Base-by-base conservation (phyloP, 2,329 filamentous ascomycete genomes). In the Aspergillus fijiensis region DNA sequence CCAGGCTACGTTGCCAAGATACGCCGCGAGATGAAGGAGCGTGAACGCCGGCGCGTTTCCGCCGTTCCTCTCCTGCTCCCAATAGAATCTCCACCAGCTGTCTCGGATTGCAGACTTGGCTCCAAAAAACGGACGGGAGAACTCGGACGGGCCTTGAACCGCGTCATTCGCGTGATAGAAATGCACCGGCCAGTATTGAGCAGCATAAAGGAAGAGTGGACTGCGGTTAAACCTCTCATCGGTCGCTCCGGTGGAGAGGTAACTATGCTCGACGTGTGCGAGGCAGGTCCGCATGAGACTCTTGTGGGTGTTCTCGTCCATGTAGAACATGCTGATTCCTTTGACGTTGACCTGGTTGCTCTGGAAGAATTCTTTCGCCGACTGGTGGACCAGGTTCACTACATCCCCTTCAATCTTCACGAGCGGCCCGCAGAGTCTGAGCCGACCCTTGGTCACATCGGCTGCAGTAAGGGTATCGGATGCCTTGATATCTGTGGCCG, bases 81-180 rank as follows among this genome's bases (percentile, higher is more conserved):
- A 69, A 53, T 68, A 68, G 59, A 66, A 55, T 59, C 58, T 65
- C 67, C 65, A 69, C 67, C 67, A 69, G 55, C 66, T 53, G 12
- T 64, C 64, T 51, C 67, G 65, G 29, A 67, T 60, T 19, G 55
- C 57, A 60, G 66, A 68, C 16, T 66, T 53, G n/a, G 29, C 62
- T 59, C 47, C 23, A 52, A 69, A 69, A 63, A 69, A 69, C 31
- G 52, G 66, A 60, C 65, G 57, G 59, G 64, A 68, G 51, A 67
- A 70, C 45, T 68, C 67, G 25, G 60, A 60, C 47, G 29, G 52
- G 25, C 49, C 53, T 58, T 66, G 1, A 52, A 64, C 55, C 5
- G 64, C 64, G 55, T 69, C 59, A 7, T 62, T 62, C 54, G 68
- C 65, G 39, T 42, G 66, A 42, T 42, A n/a, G 16, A 42, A 42